Conservation (phyloP, 495 filamentous ascomycete genomes). For the Xanthoparmelia taractica region DNA sequence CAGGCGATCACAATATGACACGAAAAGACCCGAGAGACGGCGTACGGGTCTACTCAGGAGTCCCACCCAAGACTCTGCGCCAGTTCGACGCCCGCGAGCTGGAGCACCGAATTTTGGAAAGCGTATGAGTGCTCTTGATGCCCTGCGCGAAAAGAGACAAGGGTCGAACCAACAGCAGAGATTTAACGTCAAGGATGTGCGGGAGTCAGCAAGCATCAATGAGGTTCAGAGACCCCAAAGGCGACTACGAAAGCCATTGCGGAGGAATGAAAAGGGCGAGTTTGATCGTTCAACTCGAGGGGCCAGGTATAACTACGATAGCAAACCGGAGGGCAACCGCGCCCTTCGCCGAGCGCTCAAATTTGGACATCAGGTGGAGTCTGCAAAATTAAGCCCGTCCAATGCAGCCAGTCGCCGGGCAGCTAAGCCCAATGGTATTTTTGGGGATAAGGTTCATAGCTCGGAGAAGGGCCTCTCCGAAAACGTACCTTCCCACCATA, state of each 20-base stretch:
- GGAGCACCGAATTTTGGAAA: neutral
- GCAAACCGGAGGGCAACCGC: slow-evolving; percentile 10
- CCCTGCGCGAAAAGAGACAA: neutral
- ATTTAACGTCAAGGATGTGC: slow-evolving; percentile 1
- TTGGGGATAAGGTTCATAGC: neutral
- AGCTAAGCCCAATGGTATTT: slow-evolving; percentile 4
- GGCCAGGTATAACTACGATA: slow-evolving; percentile 1
- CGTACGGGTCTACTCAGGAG: neutral
- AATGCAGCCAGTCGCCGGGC: neutral
- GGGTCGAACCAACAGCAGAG: slow-evolving; percentile 14
- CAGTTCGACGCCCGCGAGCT: neutral
- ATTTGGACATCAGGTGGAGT: slow-evolving; percentile 5
- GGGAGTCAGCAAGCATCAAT: neutral
- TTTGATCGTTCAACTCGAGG: neutral
- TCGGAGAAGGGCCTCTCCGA: neutral
- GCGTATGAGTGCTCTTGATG: neutral
- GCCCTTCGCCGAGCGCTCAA: slow-evolving; percentile 6
- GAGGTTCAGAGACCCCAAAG: slow-evolving; percentile 6
- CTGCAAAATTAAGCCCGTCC: neutral
- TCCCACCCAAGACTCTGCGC: neutral
- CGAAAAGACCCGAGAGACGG: neutral
- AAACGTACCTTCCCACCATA: neutral
- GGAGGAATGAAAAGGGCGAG: neutral
- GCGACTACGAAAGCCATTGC: neutral
- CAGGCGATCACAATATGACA: slow-evolving; percentile 14